Evolutionary conservation across 2,329 filamentous ascomycete genomes (phyloP), one percentile per base, ranked within the genome.

Genomic region (Aureobasidium melanogenum): DNA sequence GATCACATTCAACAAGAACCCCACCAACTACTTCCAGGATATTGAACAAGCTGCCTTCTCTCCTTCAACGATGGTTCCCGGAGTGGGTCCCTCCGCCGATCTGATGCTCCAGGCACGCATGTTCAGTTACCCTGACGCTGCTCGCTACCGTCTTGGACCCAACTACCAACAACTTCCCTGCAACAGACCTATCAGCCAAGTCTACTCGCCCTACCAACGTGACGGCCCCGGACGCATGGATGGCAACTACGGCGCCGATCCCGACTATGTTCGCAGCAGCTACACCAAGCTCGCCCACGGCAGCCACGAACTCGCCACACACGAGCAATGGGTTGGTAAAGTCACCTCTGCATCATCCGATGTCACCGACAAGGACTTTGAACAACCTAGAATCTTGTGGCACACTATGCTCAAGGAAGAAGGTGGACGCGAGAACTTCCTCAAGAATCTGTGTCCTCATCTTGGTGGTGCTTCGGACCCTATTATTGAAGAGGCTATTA

Each of bases 11-110:
- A 79, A 82, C 66, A 72, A 73, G 55, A 84, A 83, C 63, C 77
- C 80, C 1, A 73, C 81, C 59, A 88, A 89, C 73, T 88, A 88
- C 75, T 88, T 88, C 67, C 79, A 81, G 50, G 86, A 90, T 68
- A 82, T 87, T 50, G 86, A 89, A 70, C 85, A 88, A 72, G 81
- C 83, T 0, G 82, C 84, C 0, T 89, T 88, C 67, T 84, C 82
- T 0, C 86, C 86, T 0, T 82, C 81, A 0, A 84, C 82, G 63
- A 75, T 88, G 69, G 83, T 87, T 0, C 85, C 84, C 0, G 86
- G 86, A 1, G 77, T 86, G 50, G 84, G 81, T 57, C 80, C 84
- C 0, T 83, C 82, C 0, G 82, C 83, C 7, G 86, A 89, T 67
- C 82, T 84, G 14, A 80, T 87, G 63, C 77, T 87, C 5, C 83